Conservation (phyloP, 2,329 filamentous ascomycete species). For the Penicillium sp. region DNA sequence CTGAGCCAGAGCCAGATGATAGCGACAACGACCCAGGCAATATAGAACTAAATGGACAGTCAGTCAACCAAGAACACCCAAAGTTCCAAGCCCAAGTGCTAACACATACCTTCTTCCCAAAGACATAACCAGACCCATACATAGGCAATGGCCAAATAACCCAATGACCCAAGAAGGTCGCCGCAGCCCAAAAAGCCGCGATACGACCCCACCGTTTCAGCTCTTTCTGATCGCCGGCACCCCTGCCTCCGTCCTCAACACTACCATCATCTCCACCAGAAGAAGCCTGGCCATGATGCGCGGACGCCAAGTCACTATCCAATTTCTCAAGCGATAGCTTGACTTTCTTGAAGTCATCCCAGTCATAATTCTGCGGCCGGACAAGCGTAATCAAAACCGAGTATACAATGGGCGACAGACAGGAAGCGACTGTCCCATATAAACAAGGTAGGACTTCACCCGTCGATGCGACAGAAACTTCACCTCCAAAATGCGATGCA, state of each 20-base stretch:
- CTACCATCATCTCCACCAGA: neutral
- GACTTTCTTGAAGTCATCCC: slow-evolving; percentile 38
- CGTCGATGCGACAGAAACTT: slow-evolving; percentile 49
- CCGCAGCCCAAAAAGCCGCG: slow-evolving; percentile 47
- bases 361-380: slow-evolving; percentile 45
- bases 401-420: slow-evolving; percentile 52
- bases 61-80: neutral
- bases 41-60: slow-evolving; percentile 41
- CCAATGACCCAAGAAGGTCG: slow-evolving; percentile 54
- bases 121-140: slow-evolving; percentile 53
- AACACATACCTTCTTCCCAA: slow-evolving; percentile 38
- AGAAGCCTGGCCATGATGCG: slow-evolving; percentile 4
- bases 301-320: slow-evolving; percentile 23
- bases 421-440: slow-evolving; percentile 54
- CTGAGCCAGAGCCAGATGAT: slow-evolving; percentile 56
- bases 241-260: slow-evolving; percentile 7
- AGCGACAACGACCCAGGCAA: slow-evolving; percentile 50
- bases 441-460: slow-evolving; percentile 52
- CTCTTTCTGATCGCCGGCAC: slow-evolving; percentile 26
- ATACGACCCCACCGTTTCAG: slow-evolving; percentile 50
- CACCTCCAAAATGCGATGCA: slow-evolving; percentile 47
- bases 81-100: neutral
- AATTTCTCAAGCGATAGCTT: slow-evolving; percentile 29
- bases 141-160: slow-evolving; percentile 56
- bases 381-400: slow-evolving; percentile 49